Conservation (phyloP, 495 filamentous ascomycete species). For the Bacidia rubella region DNA sequence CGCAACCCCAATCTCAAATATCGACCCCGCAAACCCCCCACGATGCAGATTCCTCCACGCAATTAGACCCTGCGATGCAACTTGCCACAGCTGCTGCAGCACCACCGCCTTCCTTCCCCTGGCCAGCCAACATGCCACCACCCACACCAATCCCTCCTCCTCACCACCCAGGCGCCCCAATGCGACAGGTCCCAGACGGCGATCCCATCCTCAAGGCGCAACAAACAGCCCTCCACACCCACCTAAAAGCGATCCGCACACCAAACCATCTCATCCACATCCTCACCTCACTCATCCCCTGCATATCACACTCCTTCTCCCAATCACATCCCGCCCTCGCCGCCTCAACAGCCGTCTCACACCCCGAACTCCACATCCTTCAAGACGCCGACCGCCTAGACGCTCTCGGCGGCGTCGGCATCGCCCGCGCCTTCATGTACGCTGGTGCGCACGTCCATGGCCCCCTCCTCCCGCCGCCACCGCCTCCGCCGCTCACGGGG, state of each 20-base stretch:
- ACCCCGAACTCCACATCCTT: constrained; percentile 60
- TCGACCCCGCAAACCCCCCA: neutral
- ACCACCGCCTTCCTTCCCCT: neutral
- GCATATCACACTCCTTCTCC: constrained; percentile 11
- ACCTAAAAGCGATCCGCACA: constrained; percentile 8
- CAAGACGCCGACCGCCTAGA: constrained; percentile 73
- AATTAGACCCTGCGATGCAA: neutral
- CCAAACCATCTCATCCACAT: constrained; percentile 9
- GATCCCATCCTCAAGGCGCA: neutral
- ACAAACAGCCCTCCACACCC: constrained; percentile 1
- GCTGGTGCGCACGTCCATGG: constrained; percentile 36
- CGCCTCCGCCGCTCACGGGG: neutral
- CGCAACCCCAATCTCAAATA: neutral
- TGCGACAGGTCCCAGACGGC: neutral
- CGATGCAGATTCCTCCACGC: neutral
- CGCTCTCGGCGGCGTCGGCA: constrained; percentile 58
- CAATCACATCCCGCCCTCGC: neutral
- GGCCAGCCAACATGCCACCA: neutral
- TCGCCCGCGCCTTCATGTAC: constrained; percentile 52
- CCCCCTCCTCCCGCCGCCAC: neutral
- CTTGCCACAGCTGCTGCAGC: neutral
- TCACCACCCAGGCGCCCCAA: neutral
- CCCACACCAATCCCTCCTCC: neutral
- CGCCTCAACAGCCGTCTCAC: constrained; percentile 1
- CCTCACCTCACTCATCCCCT: constrained; percentile 6